These are phyloP conservation scores for Oidiodendron maius DNA, from an alignment of 495 filamentous ascomycete species.

Conservation along the genomic window DNA sequence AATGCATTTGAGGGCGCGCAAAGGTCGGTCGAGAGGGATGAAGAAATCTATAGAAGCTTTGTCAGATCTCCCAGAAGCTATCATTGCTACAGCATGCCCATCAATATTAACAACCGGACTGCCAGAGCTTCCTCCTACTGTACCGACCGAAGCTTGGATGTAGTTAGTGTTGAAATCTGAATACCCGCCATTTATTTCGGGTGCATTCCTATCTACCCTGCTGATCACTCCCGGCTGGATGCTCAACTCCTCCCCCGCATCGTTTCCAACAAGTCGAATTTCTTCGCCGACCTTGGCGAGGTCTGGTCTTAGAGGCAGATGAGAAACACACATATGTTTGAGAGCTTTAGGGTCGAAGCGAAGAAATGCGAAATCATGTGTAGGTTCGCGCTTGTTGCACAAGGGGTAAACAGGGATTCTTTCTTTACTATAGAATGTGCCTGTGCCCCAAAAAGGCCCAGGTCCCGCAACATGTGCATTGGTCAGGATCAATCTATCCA, in stretches of 20 bases:
- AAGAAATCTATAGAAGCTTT: constrained; percentile 98
- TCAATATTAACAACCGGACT: constrained; percentile 96
- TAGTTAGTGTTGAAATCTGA: constrained; percentile 99
- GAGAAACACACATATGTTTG: constrained; percentile 87
- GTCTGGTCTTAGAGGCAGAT: constrained; percentile 80
- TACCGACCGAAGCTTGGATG: constrained; percentile 95
- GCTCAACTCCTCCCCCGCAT: constrained; percentile 96
- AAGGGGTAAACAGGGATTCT: constrained; percentile 95
- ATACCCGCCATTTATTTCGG: constrained; percentile 96
- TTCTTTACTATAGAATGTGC: constrained; percentile 97
- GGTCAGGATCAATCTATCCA: constrained; percentile 61
- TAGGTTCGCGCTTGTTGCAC: constrained; percentile 94
- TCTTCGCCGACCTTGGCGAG: constrained; percentile 83
- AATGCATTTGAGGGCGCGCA: constrained; percentile 81
- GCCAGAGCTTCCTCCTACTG: constrained; percentile 92
- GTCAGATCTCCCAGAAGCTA: constrained; percentile 90
- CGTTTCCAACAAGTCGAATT: constrained; percentile 98
- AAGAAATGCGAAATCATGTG: constrained; percentile 97
- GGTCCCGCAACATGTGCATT: constrained; percentile 94
- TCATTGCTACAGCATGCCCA: constrained; percentile 88
- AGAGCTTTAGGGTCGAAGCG: constrained; percentile 92
- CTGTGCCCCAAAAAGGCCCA: constrained; percentile 95
- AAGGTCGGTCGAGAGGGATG: constrained; percentile 83
- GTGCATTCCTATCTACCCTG: constrained; percentile 90
- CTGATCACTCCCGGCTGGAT: constrained; percentile 97